Conservation (phyloP, 2,329 filamentous ascomycete genomes). For the Fusarium sp. region DNA sequence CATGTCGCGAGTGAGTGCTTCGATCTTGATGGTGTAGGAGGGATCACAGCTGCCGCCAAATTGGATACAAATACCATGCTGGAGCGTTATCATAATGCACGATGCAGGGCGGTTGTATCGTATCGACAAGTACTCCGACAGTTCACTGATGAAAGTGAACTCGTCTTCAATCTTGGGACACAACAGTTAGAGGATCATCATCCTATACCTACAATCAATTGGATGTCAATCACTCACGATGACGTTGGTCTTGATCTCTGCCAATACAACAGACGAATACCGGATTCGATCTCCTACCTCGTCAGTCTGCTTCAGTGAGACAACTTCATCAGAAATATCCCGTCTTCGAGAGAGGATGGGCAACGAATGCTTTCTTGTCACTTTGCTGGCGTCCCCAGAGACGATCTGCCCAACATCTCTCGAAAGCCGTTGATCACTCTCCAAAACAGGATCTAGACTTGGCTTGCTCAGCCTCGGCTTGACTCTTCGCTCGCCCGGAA, state of each 20-base stretch:
- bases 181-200: conserved; percentile 1
- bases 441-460: conserved; percentile 47
- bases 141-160: conserved; percentile 76
- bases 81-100: conserved; percentile 79
- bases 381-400: conserved; percentile 23
- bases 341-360: conserved; percentile 35
- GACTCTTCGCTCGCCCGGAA: conserved; percentile 31
- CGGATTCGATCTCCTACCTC: conserved; percentile 58
- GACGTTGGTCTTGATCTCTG: conserved; percentile 56
- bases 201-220: background rate
- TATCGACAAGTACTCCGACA: conserved; percentile 77
- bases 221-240: conserved; percentile 35
- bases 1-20: conserved; percentile 74
- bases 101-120: conserved; percentile 80
- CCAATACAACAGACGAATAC: conserved; percentile 68
- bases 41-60: conserved; percentile 81
- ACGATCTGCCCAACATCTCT: conserved; percentile 27
- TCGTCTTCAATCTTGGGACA: conserved; percentile 75
- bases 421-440: conserved; percentile 40
- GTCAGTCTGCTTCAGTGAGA: conserved; percentile 45
- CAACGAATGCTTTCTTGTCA: conserved; percentile 34
- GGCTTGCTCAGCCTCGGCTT: conserved; percentile 36
- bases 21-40: conserved; percentile 81
- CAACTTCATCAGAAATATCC: conserved; percentile 60
- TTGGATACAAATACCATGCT: conserved; percentile 79